Base-by-base conservation (phyloP, 1,139 yeast genomes). In the Diutina sp. region DNA sequence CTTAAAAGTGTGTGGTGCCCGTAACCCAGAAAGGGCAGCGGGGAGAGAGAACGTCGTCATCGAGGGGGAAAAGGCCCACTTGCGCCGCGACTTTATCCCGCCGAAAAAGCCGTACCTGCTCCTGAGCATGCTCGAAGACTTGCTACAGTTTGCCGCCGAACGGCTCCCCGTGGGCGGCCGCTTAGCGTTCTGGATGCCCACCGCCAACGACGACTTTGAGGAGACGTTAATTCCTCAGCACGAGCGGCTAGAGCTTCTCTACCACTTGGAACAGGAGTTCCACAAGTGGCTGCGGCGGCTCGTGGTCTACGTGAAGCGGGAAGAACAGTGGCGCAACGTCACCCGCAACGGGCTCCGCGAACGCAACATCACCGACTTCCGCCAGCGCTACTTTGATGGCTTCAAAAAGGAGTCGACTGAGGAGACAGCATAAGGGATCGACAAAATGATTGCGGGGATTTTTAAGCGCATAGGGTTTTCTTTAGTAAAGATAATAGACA, bases 161-260 rank as follows among this genome's bases (percentile, higher is more conserved):
- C 79, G 93, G 63, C 74, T 93, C 58, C 88, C 87, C 0, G 72
- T 83, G 2, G 80, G 80, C 11, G 97, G 97, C 0, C 73, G 98
- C 60, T 73, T 93, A 46, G 89, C 95, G 29, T 91, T 90, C 67
- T 93, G 99, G 99, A 89, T 93, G 95, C 99, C 99, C 0, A 87
- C 96, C 0, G 96, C 97, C 1, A 90, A 90, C 66, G 96, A 89
- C 62, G 96, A 89, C 61, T 84, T 83, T 62, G 84, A 84, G 58
- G 75, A 73, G n/a, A 82, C 87, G 45, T 76, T 81, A 58, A 83
- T 91, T 48, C 98, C 98, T 1, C 83, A 84, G 62, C 97, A 93
- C 68, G 77, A 81, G 58, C 82, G 80, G 55, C 69, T 93, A 58
- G 87, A 87, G 65, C 73, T 90, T 60, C 69, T 85, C 53, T 84